Conservation (phyloP, 1,139 yeast species). For the Lodderomyces theae region DNA sequence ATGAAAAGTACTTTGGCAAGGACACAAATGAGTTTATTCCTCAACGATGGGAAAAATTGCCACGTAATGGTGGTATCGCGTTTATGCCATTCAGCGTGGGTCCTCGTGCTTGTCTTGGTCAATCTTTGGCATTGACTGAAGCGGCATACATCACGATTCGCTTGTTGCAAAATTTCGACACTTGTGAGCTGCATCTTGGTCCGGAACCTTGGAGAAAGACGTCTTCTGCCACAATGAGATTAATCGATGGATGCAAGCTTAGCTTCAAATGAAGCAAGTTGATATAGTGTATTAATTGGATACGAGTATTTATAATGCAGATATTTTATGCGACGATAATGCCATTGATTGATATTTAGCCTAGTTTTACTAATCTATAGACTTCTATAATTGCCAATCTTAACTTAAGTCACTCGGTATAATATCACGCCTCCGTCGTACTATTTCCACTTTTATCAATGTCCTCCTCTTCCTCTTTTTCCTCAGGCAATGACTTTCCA, state of each 20-base stretch:
- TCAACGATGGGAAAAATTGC: slow-evolving; percentile 41
- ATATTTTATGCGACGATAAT: background rate
- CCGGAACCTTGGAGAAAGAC: slow-evolving; percentile 21
- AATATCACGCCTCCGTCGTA: no score
- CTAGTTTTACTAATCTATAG: no score
- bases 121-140: slow-evolving; percentile 38
- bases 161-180: slow-evolving; percentile 25
- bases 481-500: background rate
- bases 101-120: slow-evolving; percentile 36
- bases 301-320: background rate
- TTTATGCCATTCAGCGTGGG: slow-evolving; percentile 37
- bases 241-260: slow-evolving; percentile 18
- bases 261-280: slow-evolving; percentile 5
- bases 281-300: background rate
- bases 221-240: slow-evolving; percentile 22
- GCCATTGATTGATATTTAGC: no score
- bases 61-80: slow-evolving; percentile 30
- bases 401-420: no score
- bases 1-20: slow-evolving; percentile 41
- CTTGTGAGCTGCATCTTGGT: slow-evolving; percentile 10
- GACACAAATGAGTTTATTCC: slow-evolving; percentile 46
- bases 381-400: no score
- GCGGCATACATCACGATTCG: slow-evolving; percentile 33
- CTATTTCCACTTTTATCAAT: no score
- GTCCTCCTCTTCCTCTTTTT: background rate